Base-by-base conservation (phyloP, 805 yeast species). In the Ogataea nitratoaversa region DNA sequence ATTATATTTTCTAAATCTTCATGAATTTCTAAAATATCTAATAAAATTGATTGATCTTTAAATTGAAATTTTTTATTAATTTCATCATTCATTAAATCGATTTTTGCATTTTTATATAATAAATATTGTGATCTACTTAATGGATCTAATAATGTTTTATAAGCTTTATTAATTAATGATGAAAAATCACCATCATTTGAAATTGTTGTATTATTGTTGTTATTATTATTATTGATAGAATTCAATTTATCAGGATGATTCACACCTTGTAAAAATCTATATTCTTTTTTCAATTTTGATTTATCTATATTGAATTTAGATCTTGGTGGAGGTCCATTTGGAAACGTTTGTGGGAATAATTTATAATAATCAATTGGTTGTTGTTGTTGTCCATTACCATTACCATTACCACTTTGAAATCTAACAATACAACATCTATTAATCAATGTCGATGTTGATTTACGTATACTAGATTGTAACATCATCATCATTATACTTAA, bases 1-100 rank as follows among this genome's bases (percentile, higher is more conserved):
- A 67, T 65, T 5, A 87, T 81, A 48, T 78, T 78, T 45, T 86
- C 95, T 42, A 90, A 65, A 31, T 77, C 74, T 60, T 91, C 99
- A 57, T 90, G 93, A 4, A 87, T 78, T 48, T 88, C 95, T 63
- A 91, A 67, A 18, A 91, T 84, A 32, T 78, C 77, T 82, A 87
- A 76, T 30, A 91, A 64, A 54, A 86, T 65, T 13, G 67, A 72
- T 42, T 81, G 78, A 42, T 63, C 66, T 43, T 62, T 53, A 39
- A 62, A 58, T 34, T 64, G 65, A 27, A 53, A 54, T 25, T 50
- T 56, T 42, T 70, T 71, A 7, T 70, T 67, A 16, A 64, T 61
- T 6, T 77, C 79, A 50, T 90, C 96, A 19, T 74, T 63, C 8
- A 71, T 67, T 25, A 84, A 63, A 48, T 84, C 87, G 20, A 76